phyloP scores from a whole-genome alignment of 768 basidiomycete genomes.

The Trichaptum fuscoviolaceum region DNA sequence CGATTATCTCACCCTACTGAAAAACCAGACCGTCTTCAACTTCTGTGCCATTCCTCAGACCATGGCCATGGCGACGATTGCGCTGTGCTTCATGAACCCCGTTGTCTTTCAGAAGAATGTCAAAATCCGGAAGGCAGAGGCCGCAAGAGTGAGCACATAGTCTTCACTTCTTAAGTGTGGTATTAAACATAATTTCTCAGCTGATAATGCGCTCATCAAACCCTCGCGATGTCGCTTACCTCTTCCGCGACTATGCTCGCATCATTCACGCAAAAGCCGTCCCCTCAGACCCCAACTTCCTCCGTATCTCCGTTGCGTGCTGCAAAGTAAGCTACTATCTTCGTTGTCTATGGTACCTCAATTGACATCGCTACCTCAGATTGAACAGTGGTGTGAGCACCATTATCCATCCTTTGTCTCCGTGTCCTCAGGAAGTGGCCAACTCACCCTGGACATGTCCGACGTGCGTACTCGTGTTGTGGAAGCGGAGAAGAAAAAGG shows the following conservation, averaged over 20 bases:
- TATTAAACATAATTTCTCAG: too few species aligned
- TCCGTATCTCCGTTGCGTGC: constrained; percentile 77
- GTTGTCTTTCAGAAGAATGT: constrained; percentile 81
- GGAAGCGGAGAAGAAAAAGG: constrained; percentile 36
- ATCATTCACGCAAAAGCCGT: constrained; percentile 76
- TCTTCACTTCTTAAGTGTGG: constrained; percentile 1
- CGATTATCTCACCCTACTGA: constrained; percentile 83
- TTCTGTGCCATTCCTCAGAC: constrained; percentile 92
- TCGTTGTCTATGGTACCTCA: constrained; percentile 5
- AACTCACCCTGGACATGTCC: constrained; percentile 30
- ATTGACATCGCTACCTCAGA: constrained; percentile 11
- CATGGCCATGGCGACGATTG: constrained; percentile 95
- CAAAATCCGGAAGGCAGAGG: constrained; percentile 92
- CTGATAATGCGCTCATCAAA: constrained; percentile 92
- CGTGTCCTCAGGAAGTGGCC: background rate
- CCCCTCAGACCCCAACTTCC: constrained; percentile 82
- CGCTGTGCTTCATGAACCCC: constrained; percentile 90
- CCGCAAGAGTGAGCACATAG: constrained; percentile 58
- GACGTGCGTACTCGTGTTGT: constrained; percentile 58
- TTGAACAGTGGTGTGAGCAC: constrained; percentile 5
- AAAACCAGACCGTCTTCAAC: constrained; percentile 90
- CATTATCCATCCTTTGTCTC: constrained; percentile 87
- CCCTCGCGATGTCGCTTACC: constrained; percentile 84
- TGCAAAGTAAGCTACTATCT: constrained; percentile 53
- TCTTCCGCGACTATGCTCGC: constrained; percentile 79